Conservation (phyloP, 371 early-diverging fungal genomes). For the Lichtheimia ornata region DNA sequence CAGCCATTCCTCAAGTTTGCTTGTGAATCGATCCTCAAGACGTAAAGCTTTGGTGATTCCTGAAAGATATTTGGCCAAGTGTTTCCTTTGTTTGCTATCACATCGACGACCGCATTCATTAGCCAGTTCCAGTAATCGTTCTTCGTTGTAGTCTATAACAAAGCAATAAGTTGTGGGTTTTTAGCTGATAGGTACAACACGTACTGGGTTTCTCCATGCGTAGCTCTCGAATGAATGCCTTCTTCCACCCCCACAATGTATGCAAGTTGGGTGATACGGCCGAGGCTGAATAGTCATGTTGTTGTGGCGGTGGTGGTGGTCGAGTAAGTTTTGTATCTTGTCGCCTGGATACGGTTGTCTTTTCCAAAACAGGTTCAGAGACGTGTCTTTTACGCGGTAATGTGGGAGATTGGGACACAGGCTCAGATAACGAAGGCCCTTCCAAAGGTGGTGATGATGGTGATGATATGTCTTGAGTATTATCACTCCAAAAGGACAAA, state of each 20-base stretch:
- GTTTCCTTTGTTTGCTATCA: slow-evolving; percentile 3
- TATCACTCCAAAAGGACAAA: slow-evolving; percentile 4
- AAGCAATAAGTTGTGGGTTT: not conserved
- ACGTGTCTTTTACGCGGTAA: not conserved
- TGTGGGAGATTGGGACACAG: not conserved
- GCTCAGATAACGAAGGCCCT: not conserved
- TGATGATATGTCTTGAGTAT: not conserved
- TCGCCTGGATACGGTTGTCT: not conserved
- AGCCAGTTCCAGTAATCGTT: not conserved
- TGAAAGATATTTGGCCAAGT: slow-evolving; percentile 3
- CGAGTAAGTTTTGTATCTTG: not conserved
- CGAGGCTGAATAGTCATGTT: not conserved
- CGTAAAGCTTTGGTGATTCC: not conserved
- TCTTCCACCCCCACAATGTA: slow-evolving; percentile 8
- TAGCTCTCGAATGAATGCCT: slow-evolving; percentile 1
- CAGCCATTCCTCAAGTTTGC: no score
- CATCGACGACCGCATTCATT: slow-evolving; percentile 4
- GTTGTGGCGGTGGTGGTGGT: not conserved
- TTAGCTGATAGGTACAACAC: not conserved
- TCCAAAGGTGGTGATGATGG: not conserved
- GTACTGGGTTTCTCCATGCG: slow-evolving; percentile 4
- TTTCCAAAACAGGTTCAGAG: not conserved
- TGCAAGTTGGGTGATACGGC: not conserved
- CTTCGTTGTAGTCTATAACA: not conserved
- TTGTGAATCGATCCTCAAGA: not conserved